phyloP scores from a whole-genome alignment of 257 asterid species.

The Verbena officinalis region DNA sequence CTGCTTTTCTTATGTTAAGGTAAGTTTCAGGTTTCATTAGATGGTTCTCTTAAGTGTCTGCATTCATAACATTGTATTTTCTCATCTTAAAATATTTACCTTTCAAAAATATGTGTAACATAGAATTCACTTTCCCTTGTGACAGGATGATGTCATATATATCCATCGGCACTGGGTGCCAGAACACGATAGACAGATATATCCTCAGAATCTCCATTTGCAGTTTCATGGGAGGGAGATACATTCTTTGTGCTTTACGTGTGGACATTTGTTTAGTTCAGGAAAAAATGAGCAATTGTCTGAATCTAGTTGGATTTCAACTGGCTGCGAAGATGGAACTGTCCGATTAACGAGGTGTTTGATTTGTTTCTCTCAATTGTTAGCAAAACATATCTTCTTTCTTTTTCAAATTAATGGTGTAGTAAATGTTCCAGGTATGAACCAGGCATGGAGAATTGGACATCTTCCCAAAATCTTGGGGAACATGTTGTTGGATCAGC shows the following conservation, averaged over 20 bases:
- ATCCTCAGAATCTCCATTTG: slow-evolving; percentile 82
- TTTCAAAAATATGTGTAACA: slow-evolving; percentile 14
- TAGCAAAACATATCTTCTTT: slow-evolving; percentile 6
- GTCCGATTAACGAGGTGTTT: slow-evolving; percentile 87
- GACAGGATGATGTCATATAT: slow-evolving; percentile 81
- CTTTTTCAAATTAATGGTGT: slow-evolving; percentile 24
- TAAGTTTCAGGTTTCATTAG: slow-evolving; percentile 28
- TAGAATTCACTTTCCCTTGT: slow-evolving; percentile 26
- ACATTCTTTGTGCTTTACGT: slow-evolving; percentile 77
- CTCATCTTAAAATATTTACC: slow-evolving; percentile 16
- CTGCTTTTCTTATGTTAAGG: slow-evolving; percentile 96
- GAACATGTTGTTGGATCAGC: slow-evolving; percentile 99
- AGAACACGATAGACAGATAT: slow-evolving; percentile 53
- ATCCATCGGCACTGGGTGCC: slow-evolving; percentile 70
- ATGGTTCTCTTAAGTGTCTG: background rate
- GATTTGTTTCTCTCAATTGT: slow-evolving; percentile 24
- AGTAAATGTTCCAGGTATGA: slow-evolving; percentile 60
- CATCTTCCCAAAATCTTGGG: slow-evolving; percentile 79
- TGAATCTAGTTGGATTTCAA: slow-evolving; percentile 71
- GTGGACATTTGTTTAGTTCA: slow-evolving; percentile 41
- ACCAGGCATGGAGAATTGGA: slow-evolving; percentile 66
- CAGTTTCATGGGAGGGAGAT: slow-evolving; percentile 98
- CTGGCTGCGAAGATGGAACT: slow-evolving; percentile 99
- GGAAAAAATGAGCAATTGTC: slow-evolving; percentile 43
- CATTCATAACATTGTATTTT: slow-evolving; percentile 10